Percentiles rank a stretch among this genome's conserved stretches.
Conservation (phyloP, 768 basidiomycete species). For the Collybia sordida region DNA sequence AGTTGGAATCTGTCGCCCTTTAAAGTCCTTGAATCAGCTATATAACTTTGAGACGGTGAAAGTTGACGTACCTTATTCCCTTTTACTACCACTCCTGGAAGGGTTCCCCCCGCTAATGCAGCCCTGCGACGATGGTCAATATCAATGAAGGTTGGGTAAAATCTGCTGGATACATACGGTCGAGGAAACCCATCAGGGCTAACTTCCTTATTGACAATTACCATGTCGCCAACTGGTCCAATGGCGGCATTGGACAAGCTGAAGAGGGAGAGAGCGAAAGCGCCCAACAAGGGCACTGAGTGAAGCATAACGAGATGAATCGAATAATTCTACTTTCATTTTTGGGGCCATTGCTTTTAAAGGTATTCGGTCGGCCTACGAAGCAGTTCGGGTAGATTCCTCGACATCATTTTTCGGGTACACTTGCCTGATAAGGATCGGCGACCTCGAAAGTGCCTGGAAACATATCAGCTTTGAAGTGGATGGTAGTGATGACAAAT, state of each 20-base stretch:
- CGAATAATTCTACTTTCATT: no score
- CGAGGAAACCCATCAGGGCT: conserved; percentile 50
- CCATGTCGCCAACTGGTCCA: conserved; percentile 30
- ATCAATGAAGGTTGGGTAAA: not conserved
- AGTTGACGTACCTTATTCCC: conserved; percentile 21
- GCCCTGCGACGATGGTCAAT: conserved; percentile 13
- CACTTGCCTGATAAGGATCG: no score
- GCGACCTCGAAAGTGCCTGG: no score
- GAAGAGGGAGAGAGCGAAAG: not conserved
- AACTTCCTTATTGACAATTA: conserved; percentile 40
- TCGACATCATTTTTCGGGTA: no score
- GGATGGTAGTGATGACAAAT: no score
- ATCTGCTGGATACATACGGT: conserved; percentile 25
- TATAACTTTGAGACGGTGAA: not conserved
- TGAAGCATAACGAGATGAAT: no score
- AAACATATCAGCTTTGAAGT: no score
- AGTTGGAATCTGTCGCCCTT: conserved; percentile 20
- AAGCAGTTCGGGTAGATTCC: no score
- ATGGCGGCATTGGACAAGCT: conserved; percentile 14
- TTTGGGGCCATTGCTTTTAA: no score
- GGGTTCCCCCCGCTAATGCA: conserved; percentile 21
- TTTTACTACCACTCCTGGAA: conserved; percentile 27
- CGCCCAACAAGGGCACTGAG: no score
- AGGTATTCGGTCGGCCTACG: no score
- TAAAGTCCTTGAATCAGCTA: not conserved